phyloP scores from a whole-genome alignment of 495 filamentous ascomycete species.

The Acidiella bohemica region DNA sequence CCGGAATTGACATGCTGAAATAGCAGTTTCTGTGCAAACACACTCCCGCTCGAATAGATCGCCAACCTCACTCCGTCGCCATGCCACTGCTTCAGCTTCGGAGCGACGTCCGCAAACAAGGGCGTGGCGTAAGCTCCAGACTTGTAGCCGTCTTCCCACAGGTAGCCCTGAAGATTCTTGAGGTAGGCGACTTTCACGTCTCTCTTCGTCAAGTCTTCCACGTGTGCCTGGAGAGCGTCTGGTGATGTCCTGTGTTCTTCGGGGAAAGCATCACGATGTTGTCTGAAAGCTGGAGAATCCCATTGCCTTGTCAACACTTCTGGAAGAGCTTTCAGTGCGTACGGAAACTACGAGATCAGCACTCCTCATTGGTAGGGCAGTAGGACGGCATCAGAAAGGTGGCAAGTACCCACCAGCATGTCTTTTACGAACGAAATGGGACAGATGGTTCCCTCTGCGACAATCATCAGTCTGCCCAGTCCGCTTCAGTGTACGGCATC shows the following conservation, averaged over 20 bases:
- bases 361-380: too few relatives aligned
- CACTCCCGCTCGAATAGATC: slow-evolving; percentile 61
- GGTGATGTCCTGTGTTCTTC: slow-evolving; percentile 38
- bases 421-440: slow-evolving; percentile 62
- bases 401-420: slow-evolving; percentile 46
- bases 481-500: neutral
- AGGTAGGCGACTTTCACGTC: slow-evolving; percentile 57
- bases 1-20: slow-evolving; percentile 49
- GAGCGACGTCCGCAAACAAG: slow-evolving; percentile 53
- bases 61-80: slow-evolving; percentile 35
- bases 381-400: too few relatives aligned
- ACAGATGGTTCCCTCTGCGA: slow-evolving; percentile 54
- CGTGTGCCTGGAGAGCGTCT: slow-evolving; percentile 40
- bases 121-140: slow-evolving; percentile 47
- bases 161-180: slow-evolving; percentile 59
- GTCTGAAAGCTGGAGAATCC: slow-evolving; percentile 41
- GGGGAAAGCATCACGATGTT: slow-evolving; percentile 51
- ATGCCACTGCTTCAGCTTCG: slow-evolving; percentile 39
- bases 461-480: neutral
- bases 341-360: slow-evolving; percentile 61
- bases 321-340: slow-evolving; percentile 49
- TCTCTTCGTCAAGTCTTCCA: slow-evolving; percentile 47
- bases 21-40: slow-evolving; percentile 57
- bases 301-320: slow-evolving; percentile 44
- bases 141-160: slow-evolving; percentile 54